Percentiles rank a stretch among this genome's conserved stretches.
Evolutionary conservation across 2,329 filamentous ascomycete genomes (phyloP).

Genomic region (Colletotrichum tropicicola): DNA sequence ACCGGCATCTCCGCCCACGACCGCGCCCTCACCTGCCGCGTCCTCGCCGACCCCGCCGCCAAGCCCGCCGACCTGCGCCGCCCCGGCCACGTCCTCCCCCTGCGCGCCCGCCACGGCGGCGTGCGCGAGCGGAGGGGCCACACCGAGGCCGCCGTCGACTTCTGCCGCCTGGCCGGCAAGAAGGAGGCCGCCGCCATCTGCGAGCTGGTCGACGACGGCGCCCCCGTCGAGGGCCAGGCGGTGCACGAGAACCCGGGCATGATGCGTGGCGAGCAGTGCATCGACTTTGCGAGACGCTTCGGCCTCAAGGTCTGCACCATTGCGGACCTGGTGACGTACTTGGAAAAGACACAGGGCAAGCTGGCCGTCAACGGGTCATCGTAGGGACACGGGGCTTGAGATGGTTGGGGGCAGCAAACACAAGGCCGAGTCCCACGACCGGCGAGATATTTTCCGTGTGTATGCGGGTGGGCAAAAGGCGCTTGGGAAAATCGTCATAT

Average conservation of each 20-base stretch:
- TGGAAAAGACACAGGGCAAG: slow-evolving; percentile 79
- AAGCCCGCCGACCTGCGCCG: slow-evolving; percentile 73
- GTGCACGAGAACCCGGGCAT: slow-evolving; percentile 78
- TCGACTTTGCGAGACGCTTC: slow-evolving; percentile 88
- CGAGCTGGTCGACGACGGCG: slow-evolving; percentile 90
- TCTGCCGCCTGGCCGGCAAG: slow-evolving; percentile 87
- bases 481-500: slow-evolving; percentile 2
- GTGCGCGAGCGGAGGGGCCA: slow-evolving; percentile 84
- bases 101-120: slow-evolving; percentile 81
- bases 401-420: background rate
- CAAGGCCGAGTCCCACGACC: background rate
- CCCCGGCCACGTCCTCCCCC: slow-evolving; percentile 90
- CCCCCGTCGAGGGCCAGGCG: slow-evolving; percentile 73
- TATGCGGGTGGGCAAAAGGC: background rate
- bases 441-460: background rate
- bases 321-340: slow-evolving; percentile 83
- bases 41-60: slow-evolving; percentile 73
- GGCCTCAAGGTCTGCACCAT: slow-evolving; percentile 96
- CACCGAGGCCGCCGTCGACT: slow-evolving; percentile 92
- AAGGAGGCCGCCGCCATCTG: slow-evolving; percentile 82
- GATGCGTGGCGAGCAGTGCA: slow-evolving; percentile 89
- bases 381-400: background rate
- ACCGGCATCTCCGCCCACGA: slow-evolving; percentile 94
- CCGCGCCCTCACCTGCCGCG: slow-evolving; percentile 81
- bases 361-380: slow-evolving; percentile 53